Conservation (phyloP, 2,329 filamentous ascomycete genomes). For the Neoscytalidium dimidiatum region DNA sequence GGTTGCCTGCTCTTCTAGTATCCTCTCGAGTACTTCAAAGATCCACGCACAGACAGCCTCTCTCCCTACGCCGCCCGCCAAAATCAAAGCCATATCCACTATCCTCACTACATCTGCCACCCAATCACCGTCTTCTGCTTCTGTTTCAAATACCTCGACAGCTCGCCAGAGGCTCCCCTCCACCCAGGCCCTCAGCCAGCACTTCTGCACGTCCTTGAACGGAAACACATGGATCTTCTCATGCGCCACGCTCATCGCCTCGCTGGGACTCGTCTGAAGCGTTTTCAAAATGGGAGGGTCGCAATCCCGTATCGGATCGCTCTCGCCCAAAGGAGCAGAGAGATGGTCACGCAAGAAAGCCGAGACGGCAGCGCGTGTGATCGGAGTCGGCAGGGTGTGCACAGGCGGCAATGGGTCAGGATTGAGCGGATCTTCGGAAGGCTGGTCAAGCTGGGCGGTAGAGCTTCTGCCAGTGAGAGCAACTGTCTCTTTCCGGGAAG, state of each 20-base stretch:
- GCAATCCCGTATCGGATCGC: slow-evolving; percentile 41
- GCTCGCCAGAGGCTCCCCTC: slow-evolving; percentile 69
- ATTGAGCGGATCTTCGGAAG: not conserved
- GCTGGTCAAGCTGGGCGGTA: too few relatives aligned
- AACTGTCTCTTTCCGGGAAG: not conserved
- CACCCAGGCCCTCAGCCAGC: slow-evolving; percentile 72
- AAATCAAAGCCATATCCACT: slow-evolving; percentile 76
- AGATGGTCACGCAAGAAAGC: slow-evolving; percentile 24
- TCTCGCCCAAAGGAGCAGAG: not conserved
- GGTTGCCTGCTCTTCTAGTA: slow-evolving; percentile 32
- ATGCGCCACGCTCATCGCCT: slow-evolving; percentile 62
- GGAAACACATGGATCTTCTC: slow-evolving; percentile 70
- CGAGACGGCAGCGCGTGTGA: not conserved
- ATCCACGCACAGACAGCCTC: not conserved
- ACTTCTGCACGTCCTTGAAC: slow-evolving; percentile 65
- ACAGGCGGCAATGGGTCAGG: not conserved
- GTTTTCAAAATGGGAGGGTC: slow-evolving; percentile 39
- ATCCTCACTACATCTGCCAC: slow-evolving; percentile 62
- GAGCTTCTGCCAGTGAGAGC: not conserved
- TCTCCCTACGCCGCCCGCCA: slow-evolving; percentile 51
- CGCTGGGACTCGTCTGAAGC: slow-evolving; percentile 28
- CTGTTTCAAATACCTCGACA: slow-evolving; percentile 29
- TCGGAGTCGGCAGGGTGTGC: not conserved
- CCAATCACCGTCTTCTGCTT: slow-evolving; percentile 37
- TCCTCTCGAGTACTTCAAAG: slow-evolving; percentile 1